Conservation (phyloP, 225 moss, liverwort and hornwort genomes). For the Polytrichum formosum region DNA sequence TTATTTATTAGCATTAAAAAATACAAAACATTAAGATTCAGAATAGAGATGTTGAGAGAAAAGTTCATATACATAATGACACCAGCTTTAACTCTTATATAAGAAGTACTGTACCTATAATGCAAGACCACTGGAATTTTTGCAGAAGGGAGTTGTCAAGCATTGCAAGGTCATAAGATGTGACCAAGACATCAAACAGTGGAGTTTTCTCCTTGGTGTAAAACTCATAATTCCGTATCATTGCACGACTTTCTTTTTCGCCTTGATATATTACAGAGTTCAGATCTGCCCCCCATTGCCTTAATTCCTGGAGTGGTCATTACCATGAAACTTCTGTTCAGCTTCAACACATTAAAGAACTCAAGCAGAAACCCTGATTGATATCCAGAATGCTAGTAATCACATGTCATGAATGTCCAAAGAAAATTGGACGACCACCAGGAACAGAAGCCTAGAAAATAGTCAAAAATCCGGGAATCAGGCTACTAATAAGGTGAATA, state of each 20-base stretch:
- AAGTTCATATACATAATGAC: too few relatives aligned
- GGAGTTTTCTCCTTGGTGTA: constrained; percentile 39
- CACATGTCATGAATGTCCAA: background rate
- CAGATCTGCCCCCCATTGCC: constrained; percentile 61
- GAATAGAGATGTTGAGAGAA: too few relatives aligned
- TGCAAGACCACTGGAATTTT: constrained; percentile 77
- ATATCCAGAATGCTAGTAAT: background rate
- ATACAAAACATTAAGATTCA: too few relatives aligned
- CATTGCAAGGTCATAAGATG: constrained; percentile 75
- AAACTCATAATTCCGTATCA: constrained; percentile 71
- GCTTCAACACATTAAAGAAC: background rate
- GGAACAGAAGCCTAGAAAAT: background rate
- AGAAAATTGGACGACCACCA: background rate
- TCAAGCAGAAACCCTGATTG: background rate
- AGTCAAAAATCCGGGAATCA: background rate
- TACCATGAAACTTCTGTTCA: constrained; percentile 4
- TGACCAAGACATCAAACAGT: constrained; percentile 78
- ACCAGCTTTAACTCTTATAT: too few relatives aligned
- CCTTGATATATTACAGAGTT: constrained; percentile 76
- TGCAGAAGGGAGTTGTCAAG: constrained; percentile 54
- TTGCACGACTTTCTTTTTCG: constrained; percentile 63
- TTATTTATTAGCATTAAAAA: too few relatives aligned
- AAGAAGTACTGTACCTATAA: constrained; percentile 38
- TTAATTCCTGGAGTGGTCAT: constrained; percentile 57
- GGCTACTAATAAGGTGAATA: background rate